Evolutionary conservation across 352 stramenopile species (phyloP).

Genomic region (Phytophthora europaea): DNA sequence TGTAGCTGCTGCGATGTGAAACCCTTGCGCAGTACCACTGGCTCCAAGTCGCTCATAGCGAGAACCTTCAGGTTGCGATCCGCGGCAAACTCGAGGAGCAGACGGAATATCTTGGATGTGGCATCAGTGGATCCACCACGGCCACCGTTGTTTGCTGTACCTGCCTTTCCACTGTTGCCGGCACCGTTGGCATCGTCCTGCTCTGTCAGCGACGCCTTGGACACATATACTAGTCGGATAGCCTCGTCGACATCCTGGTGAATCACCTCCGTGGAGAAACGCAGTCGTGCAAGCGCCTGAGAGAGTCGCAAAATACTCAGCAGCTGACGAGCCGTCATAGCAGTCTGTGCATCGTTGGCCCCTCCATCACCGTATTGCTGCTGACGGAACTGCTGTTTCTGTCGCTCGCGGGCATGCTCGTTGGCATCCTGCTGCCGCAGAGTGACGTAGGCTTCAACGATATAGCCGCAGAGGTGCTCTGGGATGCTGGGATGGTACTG

Average conservation of each 20-base stretch:
- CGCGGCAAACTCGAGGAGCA: slow-evolving; percentile 95
- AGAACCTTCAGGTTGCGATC: slow-evolving; percentile 76
- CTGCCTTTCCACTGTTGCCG: slow-evolving; percentile 37
- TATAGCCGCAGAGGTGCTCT: slow-evolving; percentile 96
- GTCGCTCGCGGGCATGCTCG: slow-evolving; percentile 81
- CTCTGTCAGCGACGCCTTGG: slow-evolving; percentile 95
- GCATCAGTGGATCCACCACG: slow-evolving; percentile 84
- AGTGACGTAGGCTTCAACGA: slow-evolving; percentile 99
- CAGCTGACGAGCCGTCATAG: slow-evolving; percentile 99
- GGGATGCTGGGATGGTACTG: slow-evolving; percentile 91
- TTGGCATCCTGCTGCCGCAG: slow-evolving; percentile 94
- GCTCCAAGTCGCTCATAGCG: slow-evolving; percentile 92
- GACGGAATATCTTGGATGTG: slow-evolving; percentile 95
- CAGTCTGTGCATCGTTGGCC: slow-evolving; percentile 94
- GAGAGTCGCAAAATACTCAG: slow-evolving; percentile 99
- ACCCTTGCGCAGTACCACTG: slow-evolving; percentile 96
- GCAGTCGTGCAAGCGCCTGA: slow-evolving; percentile 96
- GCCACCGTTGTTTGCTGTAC: slow-evolving; percentile 18
- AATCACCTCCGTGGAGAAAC: slow-evolving; percentile 96
- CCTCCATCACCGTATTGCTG: slow-evolving; percentile 51
- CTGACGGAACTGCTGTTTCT: slow-evolving; percentile 47
- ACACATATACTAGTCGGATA: slow-evolving; percentile 97
- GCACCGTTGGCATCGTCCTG: slow-evolving; percentile 73
- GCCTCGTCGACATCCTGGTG: slow-evolving; percentile 99
- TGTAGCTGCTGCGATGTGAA: slow-evolving; percentile 97